Base-by-base conservation (phyloP, 768 basidiomycete species). In the Boletellus ananiceps region DNA sequence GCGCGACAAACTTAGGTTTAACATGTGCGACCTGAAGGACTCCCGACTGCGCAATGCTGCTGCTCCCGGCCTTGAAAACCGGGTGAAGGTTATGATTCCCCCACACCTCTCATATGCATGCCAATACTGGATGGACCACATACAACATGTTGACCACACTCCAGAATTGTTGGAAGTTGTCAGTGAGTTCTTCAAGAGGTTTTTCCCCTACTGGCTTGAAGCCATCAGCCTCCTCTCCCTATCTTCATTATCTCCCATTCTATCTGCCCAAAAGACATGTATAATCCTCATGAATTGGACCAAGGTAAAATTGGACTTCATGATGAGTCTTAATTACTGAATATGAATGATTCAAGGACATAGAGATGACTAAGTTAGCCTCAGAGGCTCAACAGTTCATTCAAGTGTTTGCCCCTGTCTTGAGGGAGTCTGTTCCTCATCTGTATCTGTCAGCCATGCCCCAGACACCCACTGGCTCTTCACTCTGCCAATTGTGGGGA, bases 1-100 rank as follows among this genome's bases (percentile, higher is more conserved):
- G 51, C 5, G 19, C 11, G 32, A 4, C 7, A 33, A 31, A 29
- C 40, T 51, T 19, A 40, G 3, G 23, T 51, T 51, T 16, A 51
- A 51, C 27, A 51, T 51, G 4, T 51, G 46, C 47, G 40, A 21
- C 8, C 46, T 48, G 13, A n/a, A 36, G 14, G 46, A 48, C 25
- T 47, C 51, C 4, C 41, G 21, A 12, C 0, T 21, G 5, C 19
- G 6, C 9, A 52, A 49, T 2, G 4, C 8, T 0, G 4, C 5
- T 5, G 18, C 44, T 4, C 27, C 27, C 12, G 13, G 36, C 15
- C n/a, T 49, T 3, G 11, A 23, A 0, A 11, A 11, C 23, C 33
- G 5, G 9, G 14, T 52, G 1, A 44, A 34, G 4, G 23, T 33
- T 2, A 23, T 31, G n/a, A 44, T 52, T 14, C 37, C 51, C 4